Evolutionary conservation across 1,284 basidiomycete species (phyloP), one percentile per base, ranked within the genome.

Genomic region (Phellinidium pouzarii): DNA sequence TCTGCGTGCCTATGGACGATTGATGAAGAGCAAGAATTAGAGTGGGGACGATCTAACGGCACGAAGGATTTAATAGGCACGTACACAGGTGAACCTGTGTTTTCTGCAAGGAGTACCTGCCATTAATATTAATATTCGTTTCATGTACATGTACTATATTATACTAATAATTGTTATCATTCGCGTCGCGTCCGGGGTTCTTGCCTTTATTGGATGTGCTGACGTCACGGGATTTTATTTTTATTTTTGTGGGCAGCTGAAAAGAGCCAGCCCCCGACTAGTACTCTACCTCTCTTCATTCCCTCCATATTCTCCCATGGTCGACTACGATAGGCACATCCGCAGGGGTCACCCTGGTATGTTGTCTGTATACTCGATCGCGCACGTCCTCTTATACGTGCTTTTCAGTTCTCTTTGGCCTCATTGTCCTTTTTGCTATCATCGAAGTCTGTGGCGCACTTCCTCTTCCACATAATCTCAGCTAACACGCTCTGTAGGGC

Each of bases 351-450:
- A 82, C 59, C 75, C 78, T 31, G 70, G 78, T 80, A 59, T 59
- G 77, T 68, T 7, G n/a, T 47, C 34, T 26, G 31, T 8, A 44
- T 4, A 47, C 54, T 26, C 29, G 27, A 34, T 12, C 17, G 42
- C 51, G 48, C 26, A 12, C 25, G 22, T 48, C 17, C 22, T 26
- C n/a, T 40, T 20, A 29, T 57, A 44, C 55, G 47, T 50, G 45
- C 38, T 41, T 47, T 44, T 31, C 50, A 80, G 78, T 78, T 55
- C 64, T 73, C 43, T 81, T 82, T 59, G 71, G 71, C 22, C 62
- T 79, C 38, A 66, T 85, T 43, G 71, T 81, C 50, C 34, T 82
- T 52, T 79, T 85, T 60, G 70, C 71, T 12, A 74, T 82, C 59
- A 76, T 86, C 58, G 77, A 79, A 69, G 79, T 79, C 34, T 26